phyloP scores from a whole-genome alignment of 257 asterid genomes.

The Gentiana dahurica region DNA sequence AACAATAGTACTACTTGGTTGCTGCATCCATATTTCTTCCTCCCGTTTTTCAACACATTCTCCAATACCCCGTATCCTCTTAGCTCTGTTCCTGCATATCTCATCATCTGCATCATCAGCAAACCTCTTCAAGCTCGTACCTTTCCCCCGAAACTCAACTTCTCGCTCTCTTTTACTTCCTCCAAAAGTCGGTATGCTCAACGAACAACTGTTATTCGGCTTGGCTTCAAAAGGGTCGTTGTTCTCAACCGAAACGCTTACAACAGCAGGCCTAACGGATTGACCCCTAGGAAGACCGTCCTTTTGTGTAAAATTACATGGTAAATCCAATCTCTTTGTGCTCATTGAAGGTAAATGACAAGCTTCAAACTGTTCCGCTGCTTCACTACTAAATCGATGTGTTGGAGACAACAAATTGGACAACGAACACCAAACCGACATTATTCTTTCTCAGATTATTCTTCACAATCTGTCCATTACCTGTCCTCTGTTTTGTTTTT shows the following conservation, averaged over 20 bases:
- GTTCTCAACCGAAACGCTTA: constrained; percentile 57
- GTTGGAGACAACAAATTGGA: constrained; percentile 86
- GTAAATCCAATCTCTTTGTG: constrained; percentile 91
- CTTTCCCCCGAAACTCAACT: constrained; percentile 46
- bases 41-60: constrained; percentile 32
- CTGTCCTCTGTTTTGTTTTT: too few relatives aligned
- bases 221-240: constrained; percentile 33
- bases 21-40: constrained; percentile 42
- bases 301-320: constrained; percentile 56
- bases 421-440: constrained; percentile 98
- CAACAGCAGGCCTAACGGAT: constrained; percentile 44
- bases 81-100: constrained; percentile 30
- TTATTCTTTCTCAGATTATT: constrained; percentile 31
- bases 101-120: constrained; percentile 63
- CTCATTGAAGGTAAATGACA: constrained; percentile 87
- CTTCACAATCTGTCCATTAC: constrained; percentile 10
- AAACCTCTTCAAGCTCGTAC: constrained; percentile 51
- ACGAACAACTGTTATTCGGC: constrained; percentile 31
- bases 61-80: constrained; percentile 52
- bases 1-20: constrained; percentile 26
- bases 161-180: constrained; percentile 40
- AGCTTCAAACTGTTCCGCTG: constrained; percentile 74
- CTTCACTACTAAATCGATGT: constrained; percentile 88
- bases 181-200: constrained; percentile 18
- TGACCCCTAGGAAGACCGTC: constrained; percentile 44